Base-by-base conservation (phyloP, 768 basidiomycete species). In the Lactifluus echinatus region DNA sequence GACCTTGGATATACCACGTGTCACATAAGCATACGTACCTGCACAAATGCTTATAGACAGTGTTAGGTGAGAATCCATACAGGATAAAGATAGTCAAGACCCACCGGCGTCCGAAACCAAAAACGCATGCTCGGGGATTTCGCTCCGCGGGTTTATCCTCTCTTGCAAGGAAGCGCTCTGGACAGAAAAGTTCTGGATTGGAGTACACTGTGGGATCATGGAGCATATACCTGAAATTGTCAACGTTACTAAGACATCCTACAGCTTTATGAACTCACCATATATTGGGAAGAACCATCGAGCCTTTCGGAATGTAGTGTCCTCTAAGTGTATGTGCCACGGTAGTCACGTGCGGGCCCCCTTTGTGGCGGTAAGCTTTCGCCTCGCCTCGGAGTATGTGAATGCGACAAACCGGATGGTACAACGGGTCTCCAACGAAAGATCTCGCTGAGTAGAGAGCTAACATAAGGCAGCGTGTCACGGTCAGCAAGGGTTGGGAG, bases 231-330 rank as follows among this genome's bases (percentile, higher is more conserved):
- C 68, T 69, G 31, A n/a, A 11, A n/a, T 17, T 5, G 43, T 57
- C 36, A 58, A 15, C 26, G 7, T 15, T n/a, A 8, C 15, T 28
- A 8, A 19, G 7, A 17, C 17, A 6, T 14, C 3, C 42, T 29
- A 14, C 4, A 4, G 12, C 12, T 17, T 5, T 4, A 14, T 12
- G 26, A 31, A 21, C 60, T n/a, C 45, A 72, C 73, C 67, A 68
- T 43, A 67, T 63, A 40, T 74, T 74, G 1, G 68, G 52, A 45
- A 72, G 51, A 10, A 73, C 58, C n/a, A 71, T 54, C 1, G 71
- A 68, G 12, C 68, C 72, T 43, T 68, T 68, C 6, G 73, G 74
- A 19, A 76, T 51, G 34, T 48, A 17, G 36, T 55, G 56, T 6
- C 54, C 59, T 7, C 42, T 10, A 19, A 51, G 26, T 0, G 34